These are phyloP conservation scores for Hyphopichia pseudoburtonii DNA, from an alignment of 1,139 yeast species.

Conservation along the genomic window DNA sequence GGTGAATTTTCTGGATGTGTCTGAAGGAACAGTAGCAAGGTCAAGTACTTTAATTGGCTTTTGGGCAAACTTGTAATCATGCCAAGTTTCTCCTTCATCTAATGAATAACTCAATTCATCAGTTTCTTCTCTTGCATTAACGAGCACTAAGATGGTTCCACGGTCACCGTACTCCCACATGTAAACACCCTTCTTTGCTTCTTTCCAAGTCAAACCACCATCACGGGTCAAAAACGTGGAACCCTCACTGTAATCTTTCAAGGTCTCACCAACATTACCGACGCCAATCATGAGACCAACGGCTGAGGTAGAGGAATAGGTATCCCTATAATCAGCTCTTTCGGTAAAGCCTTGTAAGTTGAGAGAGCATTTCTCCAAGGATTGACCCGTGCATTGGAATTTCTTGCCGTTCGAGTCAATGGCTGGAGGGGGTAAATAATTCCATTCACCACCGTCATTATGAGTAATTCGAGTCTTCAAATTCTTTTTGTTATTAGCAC, in stretches of 20 bases:
- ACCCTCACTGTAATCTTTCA: constrained; percentile 50
- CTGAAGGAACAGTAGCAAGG: constrained; percentile 88
- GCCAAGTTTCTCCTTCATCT: constrained; percentile 83
- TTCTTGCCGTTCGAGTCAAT: constrained; percentile 61
- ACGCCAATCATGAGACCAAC: constrained; percentile 82
- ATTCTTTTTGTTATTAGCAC: constrained; percentile 45
- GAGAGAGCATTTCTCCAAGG: constrained; percentile 66
- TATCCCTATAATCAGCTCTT: constrained; percentile 77
- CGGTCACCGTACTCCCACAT: constrained; percentile 98
- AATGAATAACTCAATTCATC: constrained; percentile 62
- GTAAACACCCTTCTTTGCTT: constrained; percentile 66
- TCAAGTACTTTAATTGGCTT: constrained; percentile 61
- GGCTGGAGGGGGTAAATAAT: constrained; percentile 63
- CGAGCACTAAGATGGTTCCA: constrained; percentile 81
- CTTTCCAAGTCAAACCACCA: constrained; percentile 90
- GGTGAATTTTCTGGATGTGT: constrained; percentile 72
- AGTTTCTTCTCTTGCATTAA: constrained; percentile 57
- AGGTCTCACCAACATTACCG: constrained; percentile 80
- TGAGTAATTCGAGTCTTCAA: constrained; percentile 75
- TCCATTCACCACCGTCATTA: constrained; percentile 94
- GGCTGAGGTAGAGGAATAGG: constrained; percentile 86
- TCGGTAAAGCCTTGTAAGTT: constrained; percentile 92
- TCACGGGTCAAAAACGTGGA: constrained; percentile 78
- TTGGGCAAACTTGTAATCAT: constrained; percentile 60
- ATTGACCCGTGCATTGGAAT: constrained; percentile 52